Base-by-base conservation (phyloP, 192 early-diverging fungal species). In the Spinellus fusiger region DNA sequence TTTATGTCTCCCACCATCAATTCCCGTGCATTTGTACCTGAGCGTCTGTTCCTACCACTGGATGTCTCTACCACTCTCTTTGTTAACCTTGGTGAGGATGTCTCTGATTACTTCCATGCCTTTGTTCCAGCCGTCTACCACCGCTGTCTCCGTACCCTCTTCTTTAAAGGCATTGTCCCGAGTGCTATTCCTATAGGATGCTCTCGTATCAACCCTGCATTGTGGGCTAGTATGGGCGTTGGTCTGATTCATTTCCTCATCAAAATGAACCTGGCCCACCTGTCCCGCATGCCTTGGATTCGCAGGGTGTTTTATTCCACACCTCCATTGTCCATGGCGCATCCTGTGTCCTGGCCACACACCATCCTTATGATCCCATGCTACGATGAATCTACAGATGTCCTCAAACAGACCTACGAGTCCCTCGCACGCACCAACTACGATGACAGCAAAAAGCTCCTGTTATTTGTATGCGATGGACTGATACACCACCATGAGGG, bases 391-490 rank as follows among this genome's bases (percentile, higher is more conserved):
- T 77, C 78, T 23, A 80, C 85, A 54, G 75, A 67, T 2, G 84
- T 81, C 2, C 66, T 89, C 20, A 66, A 71, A 26, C 74, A 80
- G 28, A 88, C 86, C 5, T 67, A 89, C 12, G 79, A 89, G 49
- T 86, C 88, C 2, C 67, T 89, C 13, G 78, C 86, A 0, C 68
- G 53, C 4, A 59, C 80, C 1, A 68, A 75, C 20, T 89, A 89
- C 59, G 86, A 87, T 50, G 88, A 89, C 65, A 76, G 75, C 56
- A 78, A 81, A 52, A 89, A 85, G 55, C 62, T 89, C 22, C 59
- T 89, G 12, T 76, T 89, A 55, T 77, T 89, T 65, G 77, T 89
- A 16, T 82, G 82, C 49, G 88, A 89, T 62, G 88, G 88, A 26
- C 58, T 85, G 18, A 81, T 88, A 56, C 74, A 77, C 60, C 80